These are phyloP conservation scores for Blastobotrys ciferrii DNA, from an alignment of 1,139 yeast species.

Conservation along the genomic window DNA sequence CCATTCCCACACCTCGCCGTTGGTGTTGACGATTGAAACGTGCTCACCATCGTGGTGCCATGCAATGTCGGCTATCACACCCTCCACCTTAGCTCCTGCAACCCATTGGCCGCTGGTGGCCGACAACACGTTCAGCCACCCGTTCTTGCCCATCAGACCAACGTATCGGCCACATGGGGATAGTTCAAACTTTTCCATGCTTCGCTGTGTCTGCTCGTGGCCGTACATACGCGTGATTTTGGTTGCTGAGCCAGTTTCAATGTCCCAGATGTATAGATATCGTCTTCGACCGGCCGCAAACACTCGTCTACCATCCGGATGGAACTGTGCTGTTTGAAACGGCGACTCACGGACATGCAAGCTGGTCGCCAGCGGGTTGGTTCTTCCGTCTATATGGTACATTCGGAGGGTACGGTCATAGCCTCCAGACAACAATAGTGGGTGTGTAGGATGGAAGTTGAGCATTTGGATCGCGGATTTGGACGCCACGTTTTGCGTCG, in stretches of 20 bases:
- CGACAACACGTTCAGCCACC: conserved; percentile 83
- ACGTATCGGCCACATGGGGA: conserved; percentile 69
- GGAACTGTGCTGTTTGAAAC: conserved; percentile 70
- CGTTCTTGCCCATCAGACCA: conserved; percentile 78
- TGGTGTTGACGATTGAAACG: conserved; percentile 60
- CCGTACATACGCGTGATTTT: conserved; percentile 90
- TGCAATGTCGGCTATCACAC: conserved; percentile 74
- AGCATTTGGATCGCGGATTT: conserved; percentile 79
- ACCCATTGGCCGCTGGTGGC: conserved; percentile 82
- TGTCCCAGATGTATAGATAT: conserved; percentile 89
- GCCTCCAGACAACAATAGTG: conserved; percentile 85
- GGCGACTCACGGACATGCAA: conserved; percentile 78
- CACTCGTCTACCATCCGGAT: conserved; percentile 53
- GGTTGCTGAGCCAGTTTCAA: conserved; percentile 70
- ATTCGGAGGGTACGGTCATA: conserved; percentile 85
- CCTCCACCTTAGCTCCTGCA: conserved; percentile 84
- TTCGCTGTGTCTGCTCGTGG: conserved; percentile 76
- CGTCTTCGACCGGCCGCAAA: conserved; percentile 91
- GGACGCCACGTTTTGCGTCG: conserved; percentile 66
- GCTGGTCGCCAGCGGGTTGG: conserved; percentile 77
- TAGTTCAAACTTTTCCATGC: conserved; percentile 81
- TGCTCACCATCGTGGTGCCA: conserved; percentile 56
- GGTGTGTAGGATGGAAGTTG: conserved; percentile 82
- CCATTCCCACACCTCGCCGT: conserved; percentile 95
- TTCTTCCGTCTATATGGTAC: conserved; percentile 89